A percentile compares a stretch with the other conserved stretches of the same genome.
Evolutionary conservation across 2,329 filamentous ascomycete species (phyloP).

Genomic region (Calonectria crousiana): DNA sequence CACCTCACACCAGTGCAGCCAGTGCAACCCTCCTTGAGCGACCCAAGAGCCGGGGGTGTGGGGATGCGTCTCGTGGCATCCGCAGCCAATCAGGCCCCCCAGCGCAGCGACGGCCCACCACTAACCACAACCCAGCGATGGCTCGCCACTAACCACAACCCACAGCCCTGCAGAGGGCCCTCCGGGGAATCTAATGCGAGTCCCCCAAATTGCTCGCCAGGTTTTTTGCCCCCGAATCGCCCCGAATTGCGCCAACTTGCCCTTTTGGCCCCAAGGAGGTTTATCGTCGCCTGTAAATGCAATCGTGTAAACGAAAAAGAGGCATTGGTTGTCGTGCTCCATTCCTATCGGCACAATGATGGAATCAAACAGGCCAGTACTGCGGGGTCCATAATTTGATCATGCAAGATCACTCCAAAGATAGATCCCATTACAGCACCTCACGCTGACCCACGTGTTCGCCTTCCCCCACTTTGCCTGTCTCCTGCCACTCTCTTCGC

Average conservation of each 20-base stretch:
- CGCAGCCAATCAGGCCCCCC: conserved; percentile 8
- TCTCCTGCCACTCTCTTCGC: conserved; percentile 1
- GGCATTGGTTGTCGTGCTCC: background rate
- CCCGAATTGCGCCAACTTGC: background rate
- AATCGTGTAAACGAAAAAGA: background rate
- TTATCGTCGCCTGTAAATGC: background rate
- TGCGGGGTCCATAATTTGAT: conserved; percentile 2
- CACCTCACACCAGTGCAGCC: background rate
- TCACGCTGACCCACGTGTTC: conserved; percentile 26
- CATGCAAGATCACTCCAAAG: conserved; percentile 23
- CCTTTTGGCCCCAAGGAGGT: background rate
- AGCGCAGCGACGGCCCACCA: background rate
- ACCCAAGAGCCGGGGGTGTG: conserved; percentile 11
- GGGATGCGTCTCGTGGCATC: conserved; percentile 16
- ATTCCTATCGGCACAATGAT: background rate
- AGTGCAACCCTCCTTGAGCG: conserved; percentile 14
- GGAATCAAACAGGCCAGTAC: background rate
- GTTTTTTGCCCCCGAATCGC: background rate
- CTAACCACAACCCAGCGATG: background rate
- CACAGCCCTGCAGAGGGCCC: background rate
- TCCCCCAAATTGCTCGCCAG: background rate
- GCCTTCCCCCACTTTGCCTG: conserved; percentile 11
- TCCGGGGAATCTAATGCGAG: background rate
- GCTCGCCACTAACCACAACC: background rate
- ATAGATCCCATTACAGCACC: conserved; percentile 14